Base-by-base conservation (phyloP, 768 basidiomycete genomes). In the Nidularia pulvinata region DNA sequence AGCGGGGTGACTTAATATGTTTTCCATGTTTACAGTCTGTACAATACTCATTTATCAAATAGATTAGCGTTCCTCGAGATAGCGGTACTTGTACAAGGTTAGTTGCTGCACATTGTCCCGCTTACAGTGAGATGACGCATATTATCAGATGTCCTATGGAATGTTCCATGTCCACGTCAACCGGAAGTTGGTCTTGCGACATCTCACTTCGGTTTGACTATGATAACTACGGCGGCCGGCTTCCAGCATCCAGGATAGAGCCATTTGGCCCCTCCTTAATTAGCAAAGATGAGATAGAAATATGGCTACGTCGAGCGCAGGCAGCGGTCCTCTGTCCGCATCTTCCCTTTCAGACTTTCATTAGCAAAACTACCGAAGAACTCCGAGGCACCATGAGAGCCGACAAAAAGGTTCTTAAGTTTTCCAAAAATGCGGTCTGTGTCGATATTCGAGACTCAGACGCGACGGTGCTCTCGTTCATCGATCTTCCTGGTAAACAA, bases 31-130 rank as follows among this genome's bases (percentile, higher is more conserved):
- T 11, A 51, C 49, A 22, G 42, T 33, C 13, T 37, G 25, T 51
- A 42, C 9, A 25, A 39, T 13, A 7, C 42, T n/a, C 10, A 6
- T 19, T 16, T 22, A 35, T 10, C 13, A 25, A 35, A n/a, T 39
- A 86, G 85, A 81, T 85, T 33, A 81, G 67, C 46, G 83, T 86
- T 32, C 84, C 85, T 7, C 69, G 85, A 33, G 85, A 85, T 37
- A 80, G 80, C 42, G 83, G 83, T 19, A 85, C 82, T 1, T 85
- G 84, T 50, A 85, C 82, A 0, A 70, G 81, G 84, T 80, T 5
- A 13, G 22, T 50, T 2, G n/a, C 6, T 30, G 1, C 10, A 22
- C 3, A 19, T 4, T 10, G 33, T 10, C 30, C 4, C 22, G 7
- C n/a, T 42, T 6, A 48, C 7, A 6, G 2, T 10, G 10, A 1